Percentiles rank a stretch among this genome's conserved stretches.
These are phyloP conservation scores for Mayamaea pseudoterrestris DNA, from an alignment of 108 stramenopile species.

Conservation along the genomic window DNA sequence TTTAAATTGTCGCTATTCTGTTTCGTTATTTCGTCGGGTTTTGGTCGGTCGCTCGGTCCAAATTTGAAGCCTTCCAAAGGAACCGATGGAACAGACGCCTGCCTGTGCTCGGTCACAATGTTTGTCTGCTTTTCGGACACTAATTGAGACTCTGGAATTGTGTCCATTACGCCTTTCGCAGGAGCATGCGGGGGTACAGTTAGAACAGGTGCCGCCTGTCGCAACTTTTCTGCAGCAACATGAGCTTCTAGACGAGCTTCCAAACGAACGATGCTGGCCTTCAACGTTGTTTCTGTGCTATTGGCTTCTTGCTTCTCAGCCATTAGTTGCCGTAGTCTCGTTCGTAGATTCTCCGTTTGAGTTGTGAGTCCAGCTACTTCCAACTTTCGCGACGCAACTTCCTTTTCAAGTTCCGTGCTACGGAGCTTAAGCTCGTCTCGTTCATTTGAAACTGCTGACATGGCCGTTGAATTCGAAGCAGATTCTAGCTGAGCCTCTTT, in stretches of 20 bases:
- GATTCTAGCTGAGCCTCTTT: too few species aligned
- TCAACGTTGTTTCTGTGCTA: too few species aligned
- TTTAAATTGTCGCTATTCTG: neutral
- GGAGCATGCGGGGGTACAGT: too few species aligned
- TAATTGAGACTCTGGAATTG: too few species aligned
- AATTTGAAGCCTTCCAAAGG: slow-evolving; percentile 48
- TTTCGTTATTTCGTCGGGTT: neutral
- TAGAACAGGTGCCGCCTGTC: too few species aligned
- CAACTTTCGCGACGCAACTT: slow-evolving; percentile 21
- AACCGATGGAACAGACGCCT: slow-evolving; percentile 25
- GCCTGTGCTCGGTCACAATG: too few species aligned
- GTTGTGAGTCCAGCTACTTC: slow-evolving; percentile 31
- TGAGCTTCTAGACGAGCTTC: too few species aligned
- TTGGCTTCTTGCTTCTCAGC: too few species aligned
- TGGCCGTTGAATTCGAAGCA: slow-evolving; percentile 10
- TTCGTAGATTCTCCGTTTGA: slow-evolving; percentile 39
- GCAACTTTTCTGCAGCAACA: too few species aligned
- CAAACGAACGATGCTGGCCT: too few species aligned
- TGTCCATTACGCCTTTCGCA: too few species aligned
- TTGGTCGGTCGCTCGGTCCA: slow-evolving; percentile 22
- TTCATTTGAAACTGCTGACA: slow-evolving; percentile 20
- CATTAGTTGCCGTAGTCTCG: slow-evolving; percentile 32
- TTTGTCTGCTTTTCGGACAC: too few species aligned
- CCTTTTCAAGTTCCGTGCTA: slow-evolving; percentile 16
- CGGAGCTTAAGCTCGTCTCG: slow-evolving; percentile 24